Conservation (phyloP, 495 filamentous ascomycete species). For the Collariella sp. region DNA sequence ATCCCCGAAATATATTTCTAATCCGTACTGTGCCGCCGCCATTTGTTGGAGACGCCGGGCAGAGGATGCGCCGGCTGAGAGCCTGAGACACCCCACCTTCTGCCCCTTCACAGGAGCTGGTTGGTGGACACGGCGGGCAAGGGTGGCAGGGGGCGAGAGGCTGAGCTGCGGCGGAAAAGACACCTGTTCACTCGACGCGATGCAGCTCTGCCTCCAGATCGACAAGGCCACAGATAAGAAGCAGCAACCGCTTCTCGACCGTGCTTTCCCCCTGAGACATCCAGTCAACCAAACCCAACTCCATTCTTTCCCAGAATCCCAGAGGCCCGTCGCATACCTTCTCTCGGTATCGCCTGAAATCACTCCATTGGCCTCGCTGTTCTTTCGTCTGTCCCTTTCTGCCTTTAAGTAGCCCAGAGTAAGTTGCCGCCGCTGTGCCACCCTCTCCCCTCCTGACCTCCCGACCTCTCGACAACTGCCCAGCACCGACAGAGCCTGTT, state of each 20-base stretch:
- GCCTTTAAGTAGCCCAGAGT: slow-evolving; percentile 25
- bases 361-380: background rate
- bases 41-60: background rate
- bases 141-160: slow-evolving; percentile 1
- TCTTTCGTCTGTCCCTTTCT: slow-evolving; percentile 13
- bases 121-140: slow-evolving; percentile 7
- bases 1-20: too few relatives aligned
- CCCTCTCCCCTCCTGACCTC: background rate
- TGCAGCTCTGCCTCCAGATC: slow-evolving; percentile 20
- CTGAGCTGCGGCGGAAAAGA: slow-evolving; percentile 25
- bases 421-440: slow-evolving; percentile 7
- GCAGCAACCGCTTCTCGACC: slow-evolving; percentile 9
- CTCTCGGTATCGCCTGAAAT: slow-evolving; percentile 11
- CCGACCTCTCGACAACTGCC: background rate
- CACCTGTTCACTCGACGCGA: slow-evolving; percentile 26
- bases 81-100: background rate
- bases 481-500: background rate
- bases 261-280: slow-evolving; percentile 10
- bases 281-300: slow-evolving; percentile 6
- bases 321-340: slow-evolving; percentile 4
- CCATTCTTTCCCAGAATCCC: background rate
- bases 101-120: background rate
- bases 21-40: background rate
- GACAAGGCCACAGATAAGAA: slow-evolving; percentile 21
- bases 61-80: background rate